Base-by-base conservation (phyloP, 345 rosid species). In the Linum usitatissimum region DNA sequence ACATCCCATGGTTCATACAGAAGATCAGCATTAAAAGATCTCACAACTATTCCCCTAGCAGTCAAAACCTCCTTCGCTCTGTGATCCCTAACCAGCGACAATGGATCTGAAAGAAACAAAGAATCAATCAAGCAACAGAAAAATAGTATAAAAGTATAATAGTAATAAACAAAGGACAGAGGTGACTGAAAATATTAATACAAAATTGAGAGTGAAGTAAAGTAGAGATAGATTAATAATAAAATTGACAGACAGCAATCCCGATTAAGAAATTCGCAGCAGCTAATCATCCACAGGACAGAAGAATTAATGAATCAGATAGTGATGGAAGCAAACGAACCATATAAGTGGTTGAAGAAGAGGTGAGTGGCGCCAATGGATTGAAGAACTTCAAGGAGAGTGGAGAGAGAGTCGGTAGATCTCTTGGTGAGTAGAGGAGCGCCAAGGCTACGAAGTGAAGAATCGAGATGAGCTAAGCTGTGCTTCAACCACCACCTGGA, bases 401-500 rank as follows among this genome's bases (percentile, higher is more conserved):
- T 75, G 69, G 90, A 75, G 64, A 89, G 87, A 67, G 86, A 84
- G 54, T 89, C 88, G 31, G 86, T 79, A 64, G 99, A 89, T 84
- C 87, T 87, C 80, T 84, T 93, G 60, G 94, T 84, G 70, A 93
- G 66, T 65, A 93, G 93, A 63, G 60, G 65, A 73, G 97, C 84
- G 36, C 99, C 97, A 62, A 93, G 87, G 62, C 91, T 87, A 61
- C 85, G 83, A 72, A 93, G 78, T 68, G 97, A 87, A 40, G 96
- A 93, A 61, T 87, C 91, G 57, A 93, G 91, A 71, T 89, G 84
- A 70, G 87, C 84, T 74, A 93, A 81, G 71, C 99, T 93, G 34
- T 93, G 80, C 81, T 93, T 93, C 55, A 93, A 86, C 99, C 97
- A 93, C 99, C 99, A 93, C 75, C 97, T 83, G 8, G 99, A 93